Evolutionary conservation across 2,329 filamentous ascomycete genomes (phyloP), one percentile per base, ranked within the genome.

Genomic region (Aspergillus sp.): DNA sequence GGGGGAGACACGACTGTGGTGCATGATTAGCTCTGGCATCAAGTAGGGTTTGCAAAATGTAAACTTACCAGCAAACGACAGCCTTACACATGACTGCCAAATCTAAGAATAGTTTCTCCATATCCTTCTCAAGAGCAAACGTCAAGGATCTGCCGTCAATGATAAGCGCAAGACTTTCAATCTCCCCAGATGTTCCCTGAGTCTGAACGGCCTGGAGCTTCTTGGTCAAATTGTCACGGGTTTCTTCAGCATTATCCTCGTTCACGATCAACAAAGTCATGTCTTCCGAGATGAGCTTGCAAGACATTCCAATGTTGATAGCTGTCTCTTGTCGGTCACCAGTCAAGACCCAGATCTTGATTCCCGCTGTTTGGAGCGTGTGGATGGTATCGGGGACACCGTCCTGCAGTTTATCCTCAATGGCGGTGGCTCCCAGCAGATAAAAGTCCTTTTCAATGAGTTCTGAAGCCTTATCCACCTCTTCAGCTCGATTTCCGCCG

Each of bases 281-380:
- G 58, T 98, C 94, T 68, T 98, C 93, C 54, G 90, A 95, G 48
- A 98, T 88, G 39, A 98, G 79, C 71, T 97, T 97, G 72, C 93
- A 98, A 65, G 90, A 96, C 93, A 98, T 98, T 52, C 94, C 93
- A 54, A 98, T 98, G 66, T 98, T 98, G 78, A 98, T 98, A 44
- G 93, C 93, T 27, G 93, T 98, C 69, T 98, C 93, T 69, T 98
- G 94, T 58, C 93, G 82, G 73, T 98, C 93, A 57, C 93, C 93
- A 33, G 93, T 98, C 66, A 98, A 70, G 13, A 98, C 93, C 93
- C 93, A 98, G 43, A 98, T 85, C 70, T 98, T 98, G 75, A 98
- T 97, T 42, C 90, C 91, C 26, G 94, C 93, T 52, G 90, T 88
- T 67, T 98, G 94, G 27, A 98, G 75, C 0, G 93, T 98, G 65